Evolutionary conservation across 2,329 filamentous ascomycete genomes (phyloP).

Genomic region (Juglanconis juglandina): DNA sequence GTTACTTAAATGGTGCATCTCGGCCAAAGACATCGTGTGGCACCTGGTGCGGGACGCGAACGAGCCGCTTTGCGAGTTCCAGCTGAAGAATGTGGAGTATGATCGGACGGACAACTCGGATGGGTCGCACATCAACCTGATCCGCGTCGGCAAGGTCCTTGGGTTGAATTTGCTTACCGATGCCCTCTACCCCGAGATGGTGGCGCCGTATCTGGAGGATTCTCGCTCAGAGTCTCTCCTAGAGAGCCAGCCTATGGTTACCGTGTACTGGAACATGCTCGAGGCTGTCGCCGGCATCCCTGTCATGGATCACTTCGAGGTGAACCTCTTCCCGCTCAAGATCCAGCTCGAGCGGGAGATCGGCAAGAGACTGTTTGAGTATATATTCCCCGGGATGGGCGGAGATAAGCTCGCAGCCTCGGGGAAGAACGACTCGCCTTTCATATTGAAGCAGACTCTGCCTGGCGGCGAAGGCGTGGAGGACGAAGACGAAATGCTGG

Average conservation of each 20-base stretch:
- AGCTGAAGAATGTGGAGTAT: constrained; percentile 86
- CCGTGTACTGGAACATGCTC: constrained; percentile 96
- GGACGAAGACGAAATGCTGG: constrained; percentile 34
- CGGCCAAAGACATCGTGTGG: constrained; percentile 95
- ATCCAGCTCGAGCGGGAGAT: constrained; percentile 91
- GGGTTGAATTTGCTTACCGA: constrained; percentile 87
- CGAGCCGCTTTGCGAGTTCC: constrained; percentile 87
- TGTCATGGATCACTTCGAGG: constrained; percentile 94
- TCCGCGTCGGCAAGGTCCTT: constrained; percentile 83
- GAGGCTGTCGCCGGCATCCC: constrained; percentile 97
- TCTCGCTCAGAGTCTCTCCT: constrained; percentile 46
- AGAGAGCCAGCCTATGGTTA: constrained; percentile 77
- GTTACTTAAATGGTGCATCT: constrained; percentile 85
- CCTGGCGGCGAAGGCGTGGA: constrained; percentile 45
- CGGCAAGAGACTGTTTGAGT: constrained; percentile 90
- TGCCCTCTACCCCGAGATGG: constrained; percentile 93
- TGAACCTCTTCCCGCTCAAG: constrained; percentile 87
- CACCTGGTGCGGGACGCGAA: constrained; percentile 85
- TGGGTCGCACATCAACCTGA: constrained; percentile 88
- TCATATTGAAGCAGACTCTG: constrained; percentile 47
- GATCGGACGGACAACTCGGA: constrained; percentile 96
- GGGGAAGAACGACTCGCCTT: constrained; percentile 59
- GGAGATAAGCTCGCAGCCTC: constrained; percentile 38
- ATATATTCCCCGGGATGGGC: constrained; percentile 87
- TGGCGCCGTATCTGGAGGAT: constrained; percentile 79